Base-by-base conservation (phyloP, 192 early-diverging fungal genomes). In the Jimgerdemannia flammicorona region DNA sequence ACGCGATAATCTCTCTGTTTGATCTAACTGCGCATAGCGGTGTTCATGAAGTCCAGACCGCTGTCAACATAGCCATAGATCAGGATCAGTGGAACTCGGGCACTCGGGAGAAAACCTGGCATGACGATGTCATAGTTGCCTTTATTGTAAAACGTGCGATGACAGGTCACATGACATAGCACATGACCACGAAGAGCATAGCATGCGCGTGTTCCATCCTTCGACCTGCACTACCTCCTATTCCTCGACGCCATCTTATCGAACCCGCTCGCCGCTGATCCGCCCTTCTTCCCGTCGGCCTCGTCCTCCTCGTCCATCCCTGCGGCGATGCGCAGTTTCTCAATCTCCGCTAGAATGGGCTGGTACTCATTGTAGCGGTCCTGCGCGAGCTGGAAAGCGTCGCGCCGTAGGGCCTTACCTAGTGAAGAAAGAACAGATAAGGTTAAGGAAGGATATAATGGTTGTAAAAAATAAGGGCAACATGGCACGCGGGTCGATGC, bases 341-440 rank as follows among this genome's bases (percentile, higher is more conserved):
- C 77, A 75, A 86, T 80, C 73, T 80, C 79, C 11, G 79, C 80
- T 43, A 86, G 69, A 43, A 82, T 80, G 17, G 85, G 83, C 67
- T 83, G 85, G 68, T 79, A 80, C 14, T 84, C 83, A 40, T 83
- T 75, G 73, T 76, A 86, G 19, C 75, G 77, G 3, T 79, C 83
- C 71, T 86, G 77, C 3, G 85, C 85, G 18, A 86, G 54, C 71
- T 77, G 65, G 72, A 86, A 86, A 2, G 79, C 85, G 68, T 83
- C 83, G 20, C 80, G 80, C 8, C 83, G 81, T 18, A 86, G 74
- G 3, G 81, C 83, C 70, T 86, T 86, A 44, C 85, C 85, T 3
- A 70, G 79, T 64, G 49, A 14, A 59, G 14, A 59, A 14, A 59
- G 49, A 59, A 59, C 6, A 14, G 49, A 59, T 59, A 59, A 59